Conservation (phyloP, 441 rosid genomes). For the Aquilaria agallochum region DNA sequence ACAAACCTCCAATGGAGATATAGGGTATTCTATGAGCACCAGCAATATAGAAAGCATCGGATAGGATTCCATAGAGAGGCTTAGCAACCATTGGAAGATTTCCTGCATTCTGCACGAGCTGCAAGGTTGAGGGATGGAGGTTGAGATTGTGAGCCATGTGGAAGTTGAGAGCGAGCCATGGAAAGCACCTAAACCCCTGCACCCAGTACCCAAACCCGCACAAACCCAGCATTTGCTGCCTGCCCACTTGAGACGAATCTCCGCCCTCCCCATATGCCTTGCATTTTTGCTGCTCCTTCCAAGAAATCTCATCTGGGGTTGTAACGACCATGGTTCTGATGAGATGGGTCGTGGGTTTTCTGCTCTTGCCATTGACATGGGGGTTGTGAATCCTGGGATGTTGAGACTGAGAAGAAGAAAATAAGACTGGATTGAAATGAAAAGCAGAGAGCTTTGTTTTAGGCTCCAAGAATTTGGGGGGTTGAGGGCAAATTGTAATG, state of each 20-base stretch:
- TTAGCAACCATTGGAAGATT: conserved; percentile 84
- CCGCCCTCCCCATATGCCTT: conserved; percentile 27
- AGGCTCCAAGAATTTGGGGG: conserved; percentile 16
- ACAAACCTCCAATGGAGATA: conserved; percentile 68
- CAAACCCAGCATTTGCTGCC: conserved; percentile 38
- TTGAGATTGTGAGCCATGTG: conserved; percentile 67
- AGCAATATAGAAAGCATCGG: conserved; percentile 65
- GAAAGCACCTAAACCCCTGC: conserved; percentile 84
- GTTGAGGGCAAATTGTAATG: conserved; percentile 2
- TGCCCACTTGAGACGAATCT: conserved; percentile 37
- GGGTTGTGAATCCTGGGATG: conserved; percentile 12
- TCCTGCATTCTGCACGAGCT: conserved; percentile 72
- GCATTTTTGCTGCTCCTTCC: conserved; percentile 13
- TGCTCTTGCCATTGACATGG: conserved; percentile 12
- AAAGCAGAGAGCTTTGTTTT: conserved; percentile 13
- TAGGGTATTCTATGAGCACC: conserved; percentile 76
- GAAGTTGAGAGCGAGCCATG: conserved; percentile 85
- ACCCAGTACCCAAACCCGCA: conserved; percentile 86
- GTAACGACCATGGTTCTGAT: conserved; percentile 24
- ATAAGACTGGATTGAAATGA: conserved; percentile 1
- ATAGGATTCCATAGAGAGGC: conserved; percentile 75
- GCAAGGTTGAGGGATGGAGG: conserved; percentile 64
- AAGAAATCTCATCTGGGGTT: conserved; percentile 30
- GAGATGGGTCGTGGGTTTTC: conserved; percentile 21
- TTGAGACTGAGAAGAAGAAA: conserved; percentile 3